A percentile compares a stretch with the other conserved stretches of the same genome.
Conservation (phyloP, 83 land plant species). For the Picea engelmannii region DNA sequence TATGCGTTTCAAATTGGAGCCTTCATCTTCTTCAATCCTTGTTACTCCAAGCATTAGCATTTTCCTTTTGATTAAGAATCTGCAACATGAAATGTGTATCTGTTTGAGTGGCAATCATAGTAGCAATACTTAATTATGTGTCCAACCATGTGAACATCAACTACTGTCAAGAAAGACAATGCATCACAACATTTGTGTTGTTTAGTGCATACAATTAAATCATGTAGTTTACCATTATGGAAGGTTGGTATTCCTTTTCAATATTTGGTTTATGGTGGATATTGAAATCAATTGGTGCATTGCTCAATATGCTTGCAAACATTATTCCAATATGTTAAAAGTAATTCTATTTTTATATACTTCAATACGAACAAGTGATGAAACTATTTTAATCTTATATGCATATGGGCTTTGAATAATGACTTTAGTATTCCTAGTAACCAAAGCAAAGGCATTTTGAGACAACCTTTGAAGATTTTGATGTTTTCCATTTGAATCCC, state of each 20-base stretch:
- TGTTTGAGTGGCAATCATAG: not conserved
- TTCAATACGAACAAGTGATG: no score
- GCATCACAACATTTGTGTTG: not conserved
- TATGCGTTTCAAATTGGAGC: not conserved
- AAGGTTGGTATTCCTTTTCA: not conserved
- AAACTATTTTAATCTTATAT: not conserved
- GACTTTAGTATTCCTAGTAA: no score
- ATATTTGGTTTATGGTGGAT: not conserved
- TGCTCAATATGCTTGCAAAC: not conserved
- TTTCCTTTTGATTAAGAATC: no score
- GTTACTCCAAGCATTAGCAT: not conserved
- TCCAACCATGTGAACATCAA: slow-evolving; percentile 11
- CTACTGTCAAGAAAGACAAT: not conserved
- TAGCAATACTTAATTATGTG: not conserved
- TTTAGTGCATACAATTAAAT: not conserved
- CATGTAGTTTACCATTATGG: not conserved
- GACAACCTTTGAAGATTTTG: not conserved
- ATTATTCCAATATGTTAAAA: not conserved
- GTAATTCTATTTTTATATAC: no score
- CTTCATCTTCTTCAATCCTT: not conserved
- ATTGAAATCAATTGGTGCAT: not conserved
- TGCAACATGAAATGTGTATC: not conserved
- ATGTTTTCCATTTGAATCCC: not conserved
- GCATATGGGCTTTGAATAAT: no score
- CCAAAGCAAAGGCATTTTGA: not conserved